Evolutionary conservation across 108 stramenopile genomes (phyloP), one percentile per base, ranked within the genome.

Genomic region (Pseudonitzschia multiseries): DNA sequence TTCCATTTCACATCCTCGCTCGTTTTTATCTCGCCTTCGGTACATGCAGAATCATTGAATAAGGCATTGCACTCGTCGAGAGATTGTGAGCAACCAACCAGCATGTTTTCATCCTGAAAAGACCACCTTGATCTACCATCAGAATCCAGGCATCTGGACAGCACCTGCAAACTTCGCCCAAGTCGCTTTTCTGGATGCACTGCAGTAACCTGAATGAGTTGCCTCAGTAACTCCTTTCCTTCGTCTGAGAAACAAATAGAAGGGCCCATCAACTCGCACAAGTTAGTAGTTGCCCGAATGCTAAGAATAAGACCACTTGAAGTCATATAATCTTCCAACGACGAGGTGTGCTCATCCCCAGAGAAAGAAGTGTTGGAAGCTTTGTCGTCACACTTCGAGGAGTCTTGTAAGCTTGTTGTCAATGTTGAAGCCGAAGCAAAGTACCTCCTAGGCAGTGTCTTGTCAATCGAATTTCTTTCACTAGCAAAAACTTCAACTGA

Each of bases 401-500:
- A 33, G 1, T 24, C 18, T 62, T 62, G 4, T 29, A 40, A 40
- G 4, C n/a, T 62, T 21, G 61, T 9, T 9, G 61, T 17, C n/a
- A n/a, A n/a, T n/a, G n/a, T n/a, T 2, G 61, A 62, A 12, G n/a
- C 29, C 61, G 61, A n/a, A 41, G 61, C 61, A 51, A 48, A 41
- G 46, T 68, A 71, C 13, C 66, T 78, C 8, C 40, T 61, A 36
- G 72, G 56, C 22, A 80, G 27, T 52, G 56, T 70, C 20, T 8
- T 44, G 0, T 60, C 67, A 0, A 84, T 13, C 24, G 68, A 43
- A 18, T 62, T 44, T 48, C 80, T 69, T 15, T 77, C 69, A 17
- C 75, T 44, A 28, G 76, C 87, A 70, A 86, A 93, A 20, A 93
- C 89, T 68, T 93, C 94, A 40, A 95, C 65, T 0, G 85, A 72